A percentile compares a stretch with the other conserved stretches of the same genome.
Conservation (phyloP, 441 rosid species). For the Pelargonium citronellum region DNA sequence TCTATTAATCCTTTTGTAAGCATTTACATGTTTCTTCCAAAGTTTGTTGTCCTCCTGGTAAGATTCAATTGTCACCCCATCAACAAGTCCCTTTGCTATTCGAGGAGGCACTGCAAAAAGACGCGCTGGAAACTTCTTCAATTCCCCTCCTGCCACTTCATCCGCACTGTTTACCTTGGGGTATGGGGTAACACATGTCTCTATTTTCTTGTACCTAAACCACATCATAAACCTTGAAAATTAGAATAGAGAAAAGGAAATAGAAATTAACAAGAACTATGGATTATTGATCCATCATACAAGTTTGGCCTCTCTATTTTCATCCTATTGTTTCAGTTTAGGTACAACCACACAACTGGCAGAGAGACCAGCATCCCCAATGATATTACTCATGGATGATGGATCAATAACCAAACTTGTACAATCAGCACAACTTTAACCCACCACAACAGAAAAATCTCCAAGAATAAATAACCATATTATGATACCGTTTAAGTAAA, state of each 20-base stretch:
- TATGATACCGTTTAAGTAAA: too few relatives aligned
- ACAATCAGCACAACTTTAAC: too few relatives aligned
- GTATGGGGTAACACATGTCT: neutral
- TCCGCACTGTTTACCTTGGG: slow-evolving; percentile 7
- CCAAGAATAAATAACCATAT: too few relatives aligned
- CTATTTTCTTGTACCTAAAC: slow-evolving; percentile 2
- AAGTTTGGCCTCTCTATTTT: too few relatives aligned
- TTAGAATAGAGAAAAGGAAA: neutral
- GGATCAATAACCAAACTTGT: too few relatives aligned
- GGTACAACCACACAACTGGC: too few relatives aligned
- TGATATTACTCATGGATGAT: too few relatives aligned
- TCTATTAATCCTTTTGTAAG: slow-evolving; percentile 36
- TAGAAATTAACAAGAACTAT: neutral
- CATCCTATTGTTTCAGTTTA: too few relatives aligned
- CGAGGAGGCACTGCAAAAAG: slow-evolving; percentile 6
- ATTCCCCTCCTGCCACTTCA: slow-evolving; percentile 3
- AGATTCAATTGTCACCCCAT: slow-evolving; percentile 48
- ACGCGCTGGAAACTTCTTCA: slow-evolving; percentile 2
- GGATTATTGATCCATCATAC: too few relatives aligned
- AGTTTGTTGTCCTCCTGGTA: slow-evolving; percentile 59
- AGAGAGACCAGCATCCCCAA: too few relatives aligned
- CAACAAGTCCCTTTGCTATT: slow-evolving; percentile 44
- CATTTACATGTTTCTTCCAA: slow-evolving; percentile 70
- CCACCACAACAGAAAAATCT: too few relatives aligned
- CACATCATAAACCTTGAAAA: neutral